phyloP scores from a whole-genome alignment of 129 eudicot genomes.

The Helianthus annuus region DNA sequence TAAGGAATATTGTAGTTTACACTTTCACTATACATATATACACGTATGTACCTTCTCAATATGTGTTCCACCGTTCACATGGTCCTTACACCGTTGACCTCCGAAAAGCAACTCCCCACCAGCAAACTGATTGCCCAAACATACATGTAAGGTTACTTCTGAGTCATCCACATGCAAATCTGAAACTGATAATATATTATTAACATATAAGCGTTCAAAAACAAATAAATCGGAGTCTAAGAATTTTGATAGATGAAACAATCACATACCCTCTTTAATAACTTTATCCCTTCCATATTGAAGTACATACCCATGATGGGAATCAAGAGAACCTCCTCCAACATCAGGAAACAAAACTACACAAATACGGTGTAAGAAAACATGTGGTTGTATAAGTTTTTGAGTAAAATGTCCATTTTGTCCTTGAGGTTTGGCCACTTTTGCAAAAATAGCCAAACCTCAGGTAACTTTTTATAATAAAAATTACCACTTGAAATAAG shows the following conservation, averaged over 20 bases:
- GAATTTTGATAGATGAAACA: background rate
- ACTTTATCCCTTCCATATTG: constrained; percentile 86
- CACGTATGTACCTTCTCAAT: constrained; percentile 60
- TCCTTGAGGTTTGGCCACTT: too few species aligned
- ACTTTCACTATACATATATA: too few species aligned
- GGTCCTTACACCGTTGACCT: constrained; percentile 88
- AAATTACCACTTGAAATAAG: constrained; percentile 66
- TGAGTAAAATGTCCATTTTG: too few species aligned
- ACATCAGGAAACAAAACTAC: constrained; percentile 85
- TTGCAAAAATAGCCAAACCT: too few species aligned
- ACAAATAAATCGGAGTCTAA: background rate
- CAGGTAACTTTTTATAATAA: too few species aligned
- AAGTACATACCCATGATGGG: constrained; percentile 91
- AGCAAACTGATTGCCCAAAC: constrained; percentile 75
- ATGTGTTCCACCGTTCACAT: constrained; percentile 66
- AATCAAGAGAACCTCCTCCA: constrained; percentile 83
- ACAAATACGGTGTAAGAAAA: constrained; percentile 10
- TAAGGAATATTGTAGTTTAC: too few species aligned
- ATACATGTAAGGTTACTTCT: constrained; percentile 83
- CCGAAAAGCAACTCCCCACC: constrained; percentile 91
- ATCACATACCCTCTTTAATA: constrained; percentile 62
- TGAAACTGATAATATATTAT: constrained; percentile 14
- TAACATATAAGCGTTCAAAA: background rate
- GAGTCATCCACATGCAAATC: constrained; percentile 96
- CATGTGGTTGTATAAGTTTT: background rate